These are phyloP conservation scores for Tulasnella sp. DNA, from an alignment of 768 basidiomycete genomes.

Conservation along the genomic window DNA sequence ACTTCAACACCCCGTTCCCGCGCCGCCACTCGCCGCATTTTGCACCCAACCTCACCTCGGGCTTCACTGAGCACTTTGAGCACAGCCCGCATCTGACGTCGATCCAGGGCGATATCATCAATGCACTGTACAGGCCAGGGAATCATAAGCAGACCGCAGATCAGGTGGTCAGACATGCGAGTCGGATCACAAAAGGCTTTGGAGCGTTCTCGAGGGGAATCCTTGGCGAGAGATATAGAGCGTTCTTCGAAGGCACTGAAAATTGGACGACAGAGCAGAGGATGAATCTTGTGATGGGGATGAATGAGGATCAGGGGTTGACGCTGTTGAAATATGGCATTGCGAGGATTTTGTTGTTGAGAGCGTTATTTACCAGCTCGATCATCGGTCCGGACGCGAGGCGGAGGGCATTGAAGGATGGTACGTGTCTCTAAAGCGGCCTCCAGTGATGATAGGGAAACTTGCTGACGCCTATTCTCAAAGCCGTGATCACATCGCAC, in stretches of 20 bases:
- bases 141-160: slow-evolving; percentile 56
- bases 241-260: slow-evolving; percentile 68
- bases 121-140: slow-evolving; percentile 71
- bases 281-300: slow-evolving; percentile 54
- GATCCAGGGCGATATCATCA: slow-evolving; percentile 83
- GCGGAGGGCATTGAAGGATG: slow-evolving; percentile 64
- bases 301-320: slow-evolving; percentile 70
- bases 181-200: slow-evolving; percentile 68
- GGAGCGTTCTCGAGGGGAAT: slow-evolving; percentile 48
- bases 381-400: slow-evolving; percentile 55
- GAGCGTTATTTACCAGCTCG: slow-evolving; percentile 69
- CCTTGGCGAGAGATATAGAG: slow-evolving; percentile 59
- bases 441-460: no score
- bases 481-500: slow-evolving; percentile 72
- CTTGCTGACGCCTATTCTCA: slow-evolving; percentile 26
- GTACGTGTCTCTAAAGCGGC: slow-evolving; percentile 33
- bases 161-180: slow-evolving; percentile 63
- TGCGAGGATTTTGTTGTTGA: slow-evolving; percentile 60
- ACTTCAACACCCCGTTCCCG: slow-evolving; percentile 56
- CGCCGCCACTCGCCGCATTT: neutral
- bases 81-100: slow-evolving; percentile 64
- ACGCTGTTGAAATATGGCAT: slow-evolving; percentile 78
- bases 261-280: slow-evolving; percentile 59
- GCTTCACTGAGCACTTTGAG: slow-evolving; percentile 72
- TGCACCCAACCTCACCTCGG: slow-evolving; percentile 22